Conservation (phyloP, 75 land plant genomes). For the Sequoia sempervirens region DNA sequence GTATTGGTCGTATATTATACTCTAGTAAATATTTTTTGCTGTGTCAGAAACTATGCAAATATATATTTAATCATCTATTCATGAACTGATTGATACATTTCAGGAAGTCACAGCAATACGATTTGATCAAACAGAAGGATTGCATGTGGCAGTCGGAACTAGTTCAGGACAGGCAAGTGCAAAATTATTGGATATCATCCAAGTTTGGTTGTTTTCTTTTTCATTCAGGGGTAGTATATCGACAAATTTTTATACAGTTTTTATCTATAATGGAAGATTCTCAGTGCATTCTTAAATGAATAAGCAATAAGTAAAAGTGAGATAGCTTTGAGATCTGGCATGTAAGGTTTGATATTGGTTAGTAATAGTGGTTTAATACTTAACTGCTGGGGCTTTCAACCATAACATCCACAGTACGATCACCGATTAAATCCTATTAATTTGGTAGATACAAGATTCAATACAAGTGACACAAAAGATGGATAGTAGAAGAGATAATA, state of each 20-base stretch:
- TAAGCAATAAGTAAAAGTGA: neutral
- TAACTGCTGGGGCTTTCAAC: neutral
- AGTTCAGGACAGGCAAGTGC: constrained; percentile 76
- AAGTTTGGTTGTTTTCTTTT: neutral
- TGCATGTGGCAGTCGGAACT: constrained; percentile 83
- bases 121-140: constrained; percentile 75
- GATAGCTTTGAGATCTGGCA: neutral
- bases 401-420: neutral
- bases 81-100: constrained; percentile 13
- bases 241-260: neutral
- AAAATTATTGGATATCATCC: neutral
- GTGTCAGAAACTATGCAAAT: neutral
- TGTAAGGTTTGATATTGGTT: neutral
- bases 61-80: neutral
- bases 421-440: neutral
- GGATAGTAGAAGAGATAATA: neutral
- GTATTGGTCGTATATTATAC: constrained; percentile 20
- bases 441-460: neutral
- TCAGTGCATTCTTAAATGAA: neutral
- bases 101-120: constrained; percentile 87
- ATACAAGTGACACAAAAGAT: neutral
- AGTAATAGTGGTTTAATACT: neutral
- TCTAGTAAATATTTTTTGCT: neutral
- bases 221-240: neutral
- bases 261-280: neutral